A percentile compares a stretch with the other conserved stretches of the same genome.
Evolutionary conservation across 116 monocot genomes (phyloP).

Genomic region (Zostera marina): DNA sequence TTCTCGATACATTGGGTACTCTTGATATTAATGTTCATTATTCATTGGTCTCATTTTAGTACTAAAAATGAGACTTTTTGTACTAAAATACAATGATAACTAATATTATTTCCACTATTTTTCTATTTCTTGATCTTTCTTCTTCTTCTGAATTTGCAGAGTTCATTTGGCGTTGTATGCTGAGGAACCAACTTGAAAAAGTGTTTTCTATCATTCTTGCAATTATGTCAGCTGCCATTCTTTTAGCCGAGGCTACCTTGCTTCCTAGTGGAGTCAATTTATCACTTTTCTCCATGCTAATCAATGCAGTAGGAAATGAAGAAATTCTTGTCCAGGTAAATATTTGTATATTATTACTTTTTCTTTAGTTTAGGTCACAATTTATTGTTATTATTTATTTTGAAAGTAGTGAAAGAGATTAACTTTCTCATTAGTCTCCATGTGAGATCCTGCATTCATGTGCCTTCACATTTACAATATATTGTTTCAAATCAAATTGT

Average conservation of each 20-base stretch:
- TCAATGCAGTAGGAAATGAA: constrained; percentile 77
- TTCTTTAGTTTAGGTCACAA: not conserved
- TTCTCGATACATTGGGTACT: constrained; percentile 67
- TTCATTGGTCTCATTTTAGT: no score
- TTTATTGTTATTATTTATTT: no score
- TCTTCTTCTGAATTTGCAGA: constrained; percentile 37
- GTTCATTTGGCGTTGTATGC: constrained; percentile 80
- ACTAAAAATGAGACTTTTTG: not conserved
- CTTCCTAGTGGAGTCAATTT: constrained; percentile 81
- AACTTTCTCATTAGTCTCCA: no score
- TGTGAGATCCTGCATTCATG: no score
- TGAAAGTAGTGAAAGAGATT: no score
- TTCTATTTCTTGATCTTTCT: not conserved
- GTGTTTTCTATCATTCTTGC: constrained; percentile 50
- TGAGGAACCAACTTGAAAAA: constrained; percentile 64
- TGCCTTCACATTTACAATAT: no score
- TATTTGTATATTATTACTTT: not conserved
- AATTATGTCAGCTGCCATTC: constrained; percentile 84
- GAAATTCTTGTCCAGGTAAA: constrained; percentile 91
- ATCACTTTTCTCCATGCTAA: constrained; percentile 85
- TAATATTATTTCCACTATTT: not conserved
- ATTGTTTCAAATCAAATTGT: no score
- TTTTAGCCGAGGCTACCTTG: constrained; percentile 91
- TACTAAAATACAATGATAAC: not conserved
- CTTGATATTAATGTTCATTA: not conserved